These are phyloP conservation scores for Helenozyma baotianmanensis DNA, from an alignment of 805 yeast genomes.

Conservation along the genomic window DNA sequence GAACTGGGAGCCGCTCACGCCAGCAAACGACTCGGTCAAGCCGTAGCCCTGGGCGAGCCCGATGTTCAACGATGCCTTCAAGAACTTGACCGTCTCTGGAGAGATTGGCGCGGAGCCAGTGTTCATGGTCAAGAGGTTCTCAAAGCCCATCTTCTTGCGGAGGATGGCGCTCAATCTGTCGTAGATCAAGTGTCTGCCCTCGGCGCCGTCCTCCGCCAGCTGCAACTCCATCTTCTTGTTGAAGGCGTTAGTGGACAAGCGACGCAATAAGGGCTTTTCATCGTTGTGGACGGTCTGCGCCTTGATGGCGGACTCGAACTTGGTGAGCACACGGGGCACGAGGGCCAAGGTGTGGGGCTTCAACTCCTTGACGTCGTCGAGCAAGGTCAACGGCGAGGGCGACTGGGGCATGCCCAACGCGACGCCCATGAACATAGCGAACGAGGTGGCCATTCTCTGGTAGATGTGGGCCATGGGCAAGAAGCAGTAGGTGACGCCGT, in stretches of 20 bases:
- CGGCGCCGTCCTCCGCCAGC: slow-evolving; percentile 35
- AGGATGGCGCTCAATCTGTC: slow-evolving; percentile 28
- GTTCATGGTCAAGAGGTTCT: slow-evolving; percentile 20
- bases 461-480: slow-evolving; percentile 25
- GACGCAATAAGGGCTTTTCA: slow-evolving; percentile 27
- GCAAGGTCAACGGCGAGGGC: slow-evolving; percentile 42
- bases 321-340: slow-evolving; percentile 65
- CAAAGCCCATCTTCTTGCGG: slow-evolving; percentile 29
- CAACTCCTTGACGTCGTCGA: slow-evolving; percentile 53
- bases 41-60: slow-evolving; percentile 34
- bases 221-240: slow-evolving; percentile 25
- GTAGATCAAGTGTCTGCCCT: slow-evolving; percentile 30
- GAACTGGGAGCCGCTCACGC: slow-evolving; percentile 14
- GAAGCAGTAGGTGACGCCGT: slow-evolving; percentile 15
- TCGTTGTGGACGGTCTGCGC: slow-evolving; percentile 24
- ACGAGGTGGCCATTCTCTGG: slow-evolving; percentile 14
- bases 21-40: slow-evolving; percentile 27
- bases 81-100: slow-evolving; percentile 17
- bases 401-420: slow-evolving; percentile 29
- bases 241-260: slow-evolving; percentile 27
- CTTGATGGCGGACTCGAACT: slow-evolving; percentile 40
- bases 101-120: slow-evolving; percentile 27
- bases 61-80: slow-evolving; percentile 21
- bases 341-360: slow-evolving; percentile 51
- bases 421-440: slow-evolving; percentile 12